Base-by-base conservation (phyloP, 805 yeast species). In the Wickerhamomyces queroliae region DNA sequence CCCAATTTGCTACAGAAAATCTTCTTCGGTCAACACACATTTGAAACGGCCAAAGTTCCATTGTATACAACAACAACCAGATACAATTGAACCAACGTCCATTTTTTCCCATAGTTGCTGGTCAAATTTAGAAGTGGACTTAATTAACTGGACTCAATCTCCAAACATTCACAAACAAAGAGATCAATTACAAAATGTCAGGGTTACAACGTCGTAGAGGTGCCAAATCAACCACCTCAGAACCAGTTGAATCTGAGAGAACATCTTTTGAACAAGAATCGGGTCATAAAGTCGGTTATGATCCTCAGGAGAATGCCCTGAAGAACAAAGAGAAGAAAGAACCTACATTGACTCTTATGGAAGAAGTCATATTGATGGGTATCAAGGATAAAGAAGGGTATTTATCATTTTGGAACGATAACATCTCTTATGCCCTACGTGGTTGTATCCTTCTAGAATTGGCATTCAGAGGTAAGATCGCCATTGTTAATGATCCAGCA, bases 391-490 rank as follows among this genome's bases (percentile, higher is more conserved):
- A 85, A 52, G 98, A 93, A 63, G 99, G 99, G 11, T 89, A 91
- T 61, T 70, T 93, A 33, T 88, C 96, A 22, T 93, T 93, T 64
- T 93, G 99, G 99, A 93, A 93, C 59, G 99, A 93, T 63, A 90
- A 88, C 63, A 90, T 93, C 39, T 88, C 97, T 19, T 93, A 93
- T 65, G 96, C 97, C 2, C 72, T 93, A 43, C 79, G 99, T 53
- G 99, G 99, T 11, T 84, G 96, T 59, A 91, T 93, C 43, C 56
- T 93, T 39, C 74, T 93, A 59, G 99, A 93, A 63, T 72, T 93
- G 62, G 96, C 97, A 3, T 77, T 93, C 54, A 77, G 97, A 50
- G 90, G 89, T 43, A 85, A 86, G 56, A 87, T 93, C 53, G 74
- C 89, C 39, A 78, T 93, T 69, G 83, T 89, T 36, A 87, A 87